Evolutionary conservation across 192 early-diverging fungal genomes (phyloP), one percentile per base, ranked within the genome.

Genomic region (Kappamyces sp.): DNA sequence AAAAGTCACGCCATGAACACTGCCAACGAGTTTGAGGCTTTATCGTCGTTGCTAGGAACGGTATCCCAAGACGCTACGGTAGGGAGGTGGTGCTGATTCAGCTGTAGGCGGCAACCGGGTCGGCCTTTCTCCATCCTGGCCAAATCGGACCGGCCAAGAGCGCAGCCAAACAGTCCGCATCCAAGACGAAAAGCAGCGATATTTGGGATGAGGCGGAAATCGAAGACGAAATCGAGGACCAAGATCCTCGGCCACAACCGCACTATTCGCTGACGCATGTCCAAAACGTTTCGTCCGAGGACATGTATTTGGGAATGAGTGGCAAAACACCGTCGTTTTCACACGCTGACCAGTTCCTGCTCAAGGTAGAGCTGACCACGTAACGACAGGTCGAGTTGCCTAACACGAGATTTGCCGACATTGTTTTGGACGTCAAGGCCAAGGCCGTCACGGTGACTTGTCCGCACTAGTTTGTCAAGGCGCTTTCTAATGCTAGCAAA

Each of bases 201-300:
- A 59, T 59, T 23, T 59, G 57, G 57, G 57, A 40, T 47, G 57
- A 59, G 46, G 57, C 46, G 10, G 57, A 59, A 10, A 44, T 57
- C 13, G 42, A 59, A 9, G 8, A 5, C 33, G 32, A 31, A 5
- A 37, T 40, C 9, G 33, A 35, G 6, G 57, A 36, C n/a, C 23
- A 47, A 37, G 57, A 59, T 40, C 57, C 57, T 12, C 46, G 57
- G 38, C n/a, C 35, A 8, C 12, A 35, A 47, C 57, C 57, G 49
- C 44, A 59, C 34, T 59, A 59, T 47, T 43, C 46, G 13, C 31
- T 59, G 5, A 59, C 46, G 23, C 49, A 38, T 40, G 33, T 40
- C 3, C 57, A 59, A 59, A 59, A 59, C 38, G 57, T 59, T 10
- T 32, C 35, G 36, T 40, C 37, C 38, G 57, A 59, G 46, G 57